These are phyloP conservation scores for Clathrus columnatus DNA, from an alignment of 768 basidiomycete species.

Conservation along the genomic window DNA sequence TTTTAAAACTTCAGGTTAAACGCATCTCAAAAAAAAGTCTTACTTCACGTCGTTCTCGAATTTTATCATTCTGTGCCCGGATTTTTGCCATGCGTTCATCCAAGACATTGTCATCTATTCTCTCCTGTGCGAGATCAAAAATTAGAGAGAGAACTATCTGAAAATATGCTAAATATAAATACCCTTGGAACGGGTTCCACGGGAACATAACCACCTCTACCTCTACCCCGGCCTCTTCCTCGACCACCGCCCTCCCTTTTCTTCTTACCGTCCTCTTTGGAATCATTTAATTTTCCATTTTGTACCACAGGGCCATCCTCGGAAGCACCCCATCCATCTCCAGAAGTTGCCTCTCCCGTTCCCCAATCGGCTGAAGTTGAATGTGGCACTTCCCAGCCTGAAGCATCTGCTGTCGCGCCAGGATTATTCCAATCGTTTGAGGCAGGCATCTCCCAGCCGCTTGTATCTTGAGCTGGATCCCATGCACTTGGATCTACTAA, in stretches of 20 bases:
- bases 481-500: neutral
- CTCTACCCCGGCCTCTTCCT: slow-evolving; percentile 43
- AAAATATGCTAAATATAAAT: neutral
- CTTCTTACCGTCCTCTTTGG: neutral
- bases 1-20: neutral
- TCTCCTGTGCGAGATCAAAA: slow-evolving; percentile 40
- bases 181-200: slow-evolving; percentile 58
- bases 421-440: too few relatives aligned
- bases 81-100: slow-evolving; percentile 62
- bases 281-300: neutral
- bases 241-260: neutral
- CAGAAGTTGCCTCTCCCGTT: neutral
- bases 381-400: neutral
- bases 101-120: slow-evolving; percentile 58
- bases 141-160: slow-evolving; percentile 2
- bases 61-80: slow-evolving; percentile 65
- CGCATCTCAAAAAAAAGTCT: neutral
- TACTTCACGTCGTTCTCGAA: slow-evolving; percentile 60
- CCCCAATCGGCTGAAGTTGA: neutral
- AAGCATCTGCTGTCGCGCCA: too few relatives aligned
- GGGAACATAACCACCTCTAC: slow-evolving; percentile 53
- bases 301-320: neutral
- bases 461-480: neutral
- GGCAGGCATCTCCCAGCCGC: neutral
- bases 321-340: neutral